These are phyloP conservation scores for Sodiomyces alkalinus DNA, from an alignment of 2,329 filamentous ascomycete species.

Conservation along the genomic window DNA sequence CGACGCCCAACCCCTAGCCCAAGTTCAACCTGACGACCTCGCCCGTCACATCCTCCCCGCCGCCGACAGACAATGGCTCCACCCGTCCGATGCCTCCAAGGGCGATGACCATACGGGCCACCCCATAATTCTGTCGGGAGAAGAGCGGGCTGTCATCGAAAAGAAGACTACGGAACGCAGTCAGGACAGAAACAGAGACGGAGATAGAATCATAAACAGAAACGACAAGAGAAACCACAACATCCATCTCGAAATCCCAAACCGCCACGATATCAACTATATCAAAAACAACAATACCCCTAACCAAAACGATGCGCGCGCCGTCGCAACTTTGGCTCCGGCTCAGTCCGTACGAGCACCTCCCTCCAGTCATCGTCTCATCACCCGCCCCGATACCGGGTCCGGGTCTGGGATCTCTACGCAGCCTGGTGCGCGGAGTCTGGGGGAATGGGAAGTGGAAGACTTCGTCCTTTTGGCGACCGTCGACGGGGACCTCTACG, in stretches of 20 bases:
- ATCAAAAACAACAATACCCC: constrained; percentile 17
- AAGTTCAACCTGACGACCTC: constrained; percentile 4
- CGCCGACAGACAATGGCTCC: constrained; percentile 5
- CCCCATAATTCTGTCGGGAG: no score
- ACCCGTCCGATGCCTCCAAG: constrained; percentile 13
- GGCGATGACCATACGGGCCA: no score
- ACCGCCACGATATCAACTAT: constrained; percentile 7
- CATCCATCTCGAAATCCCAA: constrained; percentile 8
- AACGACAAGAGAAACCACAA: constrained; percentile 16
- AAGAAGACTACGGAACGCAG: no score
- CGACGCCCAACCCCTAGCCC: constrained; percentile 3
- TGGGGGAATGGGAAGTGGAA: constrained; percentile 99
- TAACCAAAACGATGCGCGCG: constrained; percentile 64
- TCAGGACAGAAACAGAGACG: no score
- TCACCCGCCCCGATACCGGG: constrained; percentile 37
- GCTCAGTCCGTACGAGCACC: constrained; percentile 90
- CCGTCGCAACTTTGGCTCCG: constrained; percentile 96
- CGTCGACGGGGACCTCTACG: constrained; percentile 93
- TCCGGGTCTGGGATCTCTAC: constrained; percentile 56
- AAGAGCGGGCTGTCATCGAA: no score
- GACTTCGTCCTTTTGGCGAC: constrained; percentile 99
- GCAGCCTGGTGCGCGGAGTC: constrained; percentile 87
- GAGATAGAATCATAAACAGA: constrained; percentile 1
- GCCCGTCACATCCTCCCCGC: constrained; percentile 3
- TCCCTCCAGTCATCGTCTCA: constrained; percentile 46